These are phyloP conservation scores for Alternaria conjuncta DNA, from an alignment of 2,329 filamentous ascomycete species.

Conservation along the genomic window DNA sequence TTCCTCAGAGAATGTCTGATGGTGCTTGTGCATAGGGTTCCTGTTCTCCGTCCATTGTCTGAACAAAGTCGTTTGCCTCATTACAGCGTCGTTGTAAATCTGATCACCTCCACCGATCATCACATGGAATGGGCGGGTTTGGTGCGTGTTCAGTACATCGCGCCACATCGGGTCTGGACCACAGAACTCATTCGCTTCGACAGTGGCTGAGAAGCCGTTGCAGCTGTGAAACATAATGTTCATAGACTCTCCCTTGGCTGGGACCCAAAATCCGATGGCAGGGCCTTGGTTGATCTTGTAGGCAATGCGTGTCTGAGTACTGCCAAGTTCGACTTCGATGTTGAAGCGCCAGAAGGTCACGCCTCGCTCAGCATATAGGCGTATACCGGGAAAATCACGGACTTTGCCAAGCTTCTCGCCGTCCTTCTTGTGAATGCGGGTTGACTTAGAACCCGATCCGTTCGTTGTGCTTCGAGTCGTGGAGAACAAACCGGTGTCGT, in stretches of 20 bases:
- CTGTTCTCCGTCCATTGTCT: slow-evolving; percentile 83
- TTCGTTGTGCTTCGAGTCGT: slow-evolving; percentile 61
- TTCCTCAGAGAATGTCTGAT: slow-evolving; percentile 75
- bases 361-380: slow-evolving; percentile 83
- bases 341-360: slow-evolving; percentile 98
- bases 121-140: slow-evolving; percentile 91
- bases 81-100: slow-evolving; percentile 90
- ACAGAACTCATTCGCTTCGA: slow-evolving; percentile 79
- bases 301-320: slow-evolving; percentile 82
- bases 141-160: slow-evolving; percentile 91
- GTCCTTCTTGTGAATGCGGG: slow-evolving; percentile 64
- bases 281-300: slow-evolving; percentile 96
- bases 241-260: slow-evolving; percentile 83
- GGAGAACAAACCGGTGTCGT: slow-evolving; percentile 84
- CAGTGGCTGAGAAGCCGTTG: slow-evolving; percentile 88
- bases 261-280: slow-evolving; percentile 92
- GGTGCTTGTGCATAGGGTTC: slow-evolving; percentile 80
- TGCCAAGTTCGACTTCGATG: slow-evolving; percentile 84
- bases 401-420: slow-evolving; percentile 83
- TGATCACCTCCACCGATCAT: slow-evolving; percentile 98
- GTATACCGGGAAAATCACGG: slow-evolving; percentile 80
- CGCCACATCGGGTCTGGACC: slow-evolving; percentile 97
- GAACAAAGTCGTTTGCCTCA: slow-evolving; percentile 77
- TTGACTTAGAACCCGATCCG: slow-evolving; percentile 42
- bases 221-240: slow-evolving; percentile 99